Evolutionary conservation across 805 yeast species (phyloP), one percentile per base, ranked within the genome.

Genomic region (Groenewaldozyma salmanticensis): DNA sequence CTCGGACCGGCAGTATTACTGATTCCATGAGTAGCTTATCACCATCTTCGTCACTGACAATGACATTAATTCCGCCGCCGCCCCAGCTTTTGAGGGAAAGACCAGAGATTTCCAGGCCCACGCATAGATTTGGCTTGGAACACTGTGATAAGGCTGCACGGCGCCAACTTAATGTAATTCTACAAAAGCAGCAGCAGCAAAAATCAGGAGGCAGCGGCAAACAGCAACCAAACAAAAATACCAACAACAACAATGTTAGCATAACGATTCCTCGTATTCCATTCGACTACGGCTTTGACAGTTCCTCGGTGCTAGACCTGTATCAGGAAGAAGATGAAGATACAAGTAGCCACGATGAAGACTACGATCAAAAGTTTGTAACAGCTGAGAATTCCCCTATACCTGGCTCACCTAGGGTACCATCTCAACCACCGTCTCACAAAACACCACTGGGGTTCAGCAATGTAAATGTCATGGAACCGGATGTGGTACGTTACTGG

Each of bases 31-130:
- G n/a, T 3, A 21, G 24, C 3, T 13, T n/a, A 9, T 16, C 22
- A 7, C n/a, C 17, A 9, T 20, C 22, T 16, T 15, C 13, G 19
- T 39, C 52, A 11, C 43, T 50, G 6, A 50, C 53, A 4, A 48
- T 46, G 40, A 31, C 47, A 2, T 32, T 51, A 27, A 42, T 51
- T 15, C 59, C 60, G 4, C 52, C 57, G 15, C 61, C 62, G 5
- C 50, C 51, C 33, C 55, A 53, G 43, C 49, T 60, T 18, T 40
- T 50, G 7, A 49, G 54, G 15, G 47, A 44, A 31, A 42, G 55
- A 2, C 62, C 63, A 3, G 61, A 59, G 27, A 49, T 60, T 16
- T 39, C 38, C 24, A 52, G 63, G 1, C 51, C 62, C 3, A 40
- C 45, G 13, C 52, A 45, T 48, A 48, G 51, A 40, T 60, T 60